A percentile compares a stretch with the other conserved stretches of the same genome.
phyloP scores from a whole-genome alignment of 441 rosid species.

The Pelargonium australe region DNA sequence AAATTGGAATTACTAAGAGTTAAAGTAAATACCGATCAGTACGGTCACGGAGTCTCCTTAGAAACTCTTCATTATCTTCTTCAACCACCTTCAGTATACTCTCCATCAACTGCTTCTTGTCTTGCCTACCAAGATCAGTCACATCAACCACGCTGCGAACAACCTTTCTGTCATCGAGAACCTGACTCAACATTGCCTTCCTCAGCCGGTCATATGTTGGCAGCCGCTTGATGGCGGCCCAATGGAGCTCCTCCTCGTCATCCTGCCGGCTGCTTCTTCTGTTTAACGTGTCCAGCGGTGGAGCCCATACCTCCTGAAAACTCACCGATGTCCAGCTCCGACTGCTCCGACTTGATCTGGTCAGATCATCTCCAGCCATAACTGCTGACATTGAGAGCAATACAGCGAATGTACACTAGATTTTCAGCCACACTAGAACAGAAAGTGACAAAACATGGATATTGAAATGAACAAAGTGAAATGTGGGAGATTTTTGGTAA shows the following conservation, averaged over 20 bases:
- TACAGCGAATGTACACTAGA: no score
- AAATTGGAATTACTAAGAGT: no score
- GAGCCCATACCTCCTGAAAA: no score
- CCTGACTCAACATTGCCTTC: conserved; percentile 39
- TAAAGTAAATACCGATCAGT: neutral
- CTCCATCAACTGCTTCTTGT: conserved; percentile 1
- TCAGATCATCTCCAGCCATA: no score
- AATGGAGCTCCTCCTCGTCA: conserved; percentile 57
- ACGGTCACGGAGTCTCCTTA: neutral
- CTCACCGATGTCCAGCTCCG: no score
- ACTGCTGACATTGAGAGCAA: no score
- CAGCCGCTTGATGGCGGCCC: conserved; percentile 65
- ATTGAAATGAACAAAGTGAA: no score
- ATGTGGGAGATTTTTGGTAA: no score
- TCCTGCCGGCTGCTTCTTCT: conserved; percentile 10
- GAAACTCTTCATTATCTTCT: neutral
- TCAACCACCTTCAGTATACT: neutral
- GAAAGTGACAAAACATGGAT: no score
- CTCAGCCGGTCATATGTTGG: conserved; percentile 49
- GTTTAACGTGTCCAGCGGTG: no score
- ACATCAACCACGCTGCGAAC: conserved; percentile 44
- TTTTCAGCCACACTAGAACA: no score
- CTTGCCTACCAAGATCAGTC: conserved; percentile 27
- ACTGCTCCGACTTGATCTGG: no score
- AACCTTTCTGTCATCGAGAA: conserved; percentile 35